Base-by-base conservation (phyloP, 2,329 filamentous ascomycete species). In the Pseudocercospora vitis region DNA sequence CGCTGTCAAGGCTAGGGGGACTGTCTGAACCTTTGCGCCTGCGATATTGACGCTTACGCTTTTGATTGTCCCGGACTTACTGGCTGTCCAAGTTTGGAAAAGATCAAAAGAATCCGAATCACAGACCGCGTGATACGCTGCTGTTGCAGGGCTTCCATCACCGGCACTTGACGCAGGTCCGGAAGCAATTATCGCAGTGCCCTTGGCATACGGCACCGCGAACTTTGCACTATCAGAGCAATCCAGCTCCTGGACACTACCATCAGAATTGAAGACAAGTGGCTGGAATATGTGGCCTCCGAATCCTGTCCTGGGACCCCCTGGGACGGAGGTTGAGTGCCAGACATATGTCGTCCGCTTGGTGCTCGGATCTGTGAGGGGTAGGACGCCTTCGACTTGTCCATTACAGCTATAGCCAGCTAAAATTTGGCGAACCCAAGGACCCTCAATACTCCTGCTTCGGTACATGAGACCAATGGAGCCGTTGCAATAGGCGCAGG, bases 401-500 rank as follows among this genome's bases (percentile, higher is more conserved):
- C 63, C 58, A 12, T 63, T 51, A 26, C 63, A 65, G 9, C 56
- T 58, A 19, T 65, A 63, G 4, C 61, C 61, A 4, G 55, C 42
- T 26, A 65, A 39, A 16, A 65, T 65, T 53, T 65, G 63, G 14
- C 63, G 50, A 3, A 53, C 57, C 63, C 63, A 65, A 1, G 63
- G 63, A 12, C 63, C 63, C 50, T 60, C 47, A 18, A 61, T 60
- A 7, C 49, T 59, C 12, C 33, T 28, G 3, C 54, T 51, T 14
- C 61, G 56, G 33, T 65, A 65, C 2, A 65, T 28, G 1, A 65
- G 48, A 2, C 52, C 57, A 18, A 65, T 57, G 0, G 58, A 58
- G 2, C 62, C 62, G 21, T 62, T 65, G 53, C 61, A 63, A 21
- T 62, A 65, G 1, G 57, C 62, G 37, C 62, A 65, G n/a, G 62